These are phyloP conservation scores for Pleurotus cornucopiae DNA, from an alignment of 768 basidiomycete species.

Conservation along the genomic window DNA sequence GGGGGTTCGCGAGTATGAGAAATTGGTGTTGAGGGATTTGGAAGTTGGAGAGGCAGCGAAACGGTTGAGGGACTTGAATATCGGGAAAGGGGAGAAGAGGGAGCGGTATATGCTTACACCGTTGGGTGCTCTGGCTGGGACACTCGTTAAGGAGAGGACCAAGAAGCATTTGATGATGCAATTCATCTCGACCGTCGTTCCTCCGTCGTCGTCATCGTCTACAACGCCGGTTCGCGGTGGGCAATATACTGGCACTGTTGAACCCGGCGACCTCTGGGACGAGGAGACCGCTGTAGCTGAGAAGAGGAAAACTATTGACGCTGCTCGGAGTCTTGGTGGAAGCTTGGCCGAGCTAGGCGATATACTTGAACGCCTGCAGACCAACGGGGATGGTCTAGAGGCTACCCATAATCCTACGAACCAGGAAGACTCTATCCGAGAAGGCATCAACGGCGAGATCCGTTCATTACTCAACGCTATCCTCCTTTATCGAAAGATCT, in stretches of 20 bases:
- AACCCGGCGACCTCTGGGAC: background rate
- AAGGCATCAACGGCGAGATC: conserved; percentile 41
- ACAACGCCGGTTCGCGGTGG: background rate
- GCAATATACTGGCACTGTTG: background rate
- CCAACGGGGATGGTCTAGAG: conserved; percentile 22
- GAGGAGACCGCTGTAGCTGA: conserved; percentile 33
- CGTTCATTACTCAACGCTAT: conserved; percentile 53
- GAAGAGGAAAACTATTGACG: conserved; percentile 47
- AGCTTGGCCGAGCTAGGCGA: conserved; percentile 47
- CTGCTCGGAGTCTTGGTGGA: conserved; percentile 63
- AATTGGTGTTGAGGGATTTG: conserved; percentile 48
- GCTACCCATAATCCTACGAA: conserved; percentile 13
- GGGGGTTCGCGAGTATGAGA: conserved; percentile 40
- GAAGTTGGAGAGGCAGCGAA: conserved; percentile 49
- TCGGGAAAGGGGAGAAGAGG: conserved; percentile 12
- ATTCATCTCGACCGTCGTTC: conserved; percentile 42
- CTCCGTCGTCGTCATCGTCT: conserved; percentile 1
- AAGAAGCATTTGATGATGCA: conserved; percentile 46
- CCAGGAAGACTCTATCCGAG: conserved; percentile 15
- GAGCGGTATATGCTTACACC: conserved; percentile 26
- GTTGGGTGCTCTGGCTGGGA: conserved; percentile 46
- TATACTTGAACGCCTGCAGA: conserved; percentile 55
- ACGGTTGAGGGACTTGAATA: conserved; percentile 23
- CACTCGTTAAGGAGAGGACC: conserved; percentile 47
- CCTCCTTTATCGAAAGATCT: conserved; percentile 58